These are phyloP conservation scores for Adansonia gregorii DNA, from an alignment of 441 rosid species.

Conservation along the genomic window DNA sequence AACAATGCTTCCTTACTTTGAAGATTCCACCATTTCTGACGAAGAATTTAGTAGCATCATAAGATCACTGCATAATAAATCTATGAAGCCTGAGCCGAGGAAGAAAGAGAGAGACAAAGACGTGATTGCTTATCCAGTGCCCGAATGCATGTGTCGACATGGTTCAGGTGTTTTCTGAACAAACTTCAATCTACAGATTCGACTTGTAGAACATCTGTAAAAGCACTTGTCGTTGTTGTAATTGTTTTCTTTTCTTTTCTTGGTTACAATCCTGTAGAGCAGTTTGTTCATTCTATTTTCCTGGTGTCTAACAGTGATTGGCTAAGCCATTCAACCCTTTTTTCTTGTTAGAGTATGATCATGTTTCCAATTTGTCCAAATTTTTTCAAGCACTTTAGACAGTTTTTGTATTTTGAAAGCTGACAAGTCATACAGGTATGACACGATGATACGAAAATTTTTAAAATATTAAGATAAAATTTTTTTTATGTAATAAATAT, in stretches of 20 bases:
- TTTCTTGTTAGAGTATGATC: not conserved
- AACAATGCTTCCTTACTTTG: constrained; percentile 61
- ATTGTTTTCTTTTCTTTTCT: too few relatives aligned
- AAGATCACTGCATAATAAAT: constrained; percentile 59
- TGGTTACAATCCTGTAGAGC: not conserved
- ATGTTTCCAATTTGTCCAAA: not conserved
- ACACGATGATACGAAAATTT: too few relatives aligned
- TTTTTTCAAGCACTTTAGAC: too few relatives aligned
- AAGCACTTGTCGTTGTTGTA: too few relatives aligned
- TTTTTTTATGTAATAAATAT: too few relatives aligned
- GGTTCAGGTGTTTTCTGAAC: constrained; percentile 32
- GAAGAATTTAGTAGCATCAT: constrained; percentile 54
- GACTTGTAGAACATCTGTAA: constrained; percentile 6
- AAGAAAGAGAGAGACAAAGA: constrained; percentile 57
- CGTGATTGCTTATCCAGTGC: constrained; percentile 71
- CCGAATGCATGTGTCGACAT: constrained; percentile 76
- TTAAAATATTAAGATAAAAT: too few relatives aligned
- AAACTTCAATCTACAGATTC: not conserved
- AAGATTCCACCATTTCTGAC: constrained; percentile 53
- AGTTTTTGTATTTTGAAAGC: too few relatives aligned
- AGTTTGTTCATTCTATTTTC: not conserved
- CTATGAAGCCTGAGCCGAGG: constrained; percentile 62
- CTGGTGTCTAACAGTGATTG: not conserved
- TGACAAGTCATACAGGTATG: too few relatives aligned
- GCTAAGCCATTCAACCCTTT: not conserved